Evolutionary conservation across 108 stramenopile genomes (phyloP), one percentile per base, ranked within the genome.

Genomic region (Mediolabrus comicus): DNA sequence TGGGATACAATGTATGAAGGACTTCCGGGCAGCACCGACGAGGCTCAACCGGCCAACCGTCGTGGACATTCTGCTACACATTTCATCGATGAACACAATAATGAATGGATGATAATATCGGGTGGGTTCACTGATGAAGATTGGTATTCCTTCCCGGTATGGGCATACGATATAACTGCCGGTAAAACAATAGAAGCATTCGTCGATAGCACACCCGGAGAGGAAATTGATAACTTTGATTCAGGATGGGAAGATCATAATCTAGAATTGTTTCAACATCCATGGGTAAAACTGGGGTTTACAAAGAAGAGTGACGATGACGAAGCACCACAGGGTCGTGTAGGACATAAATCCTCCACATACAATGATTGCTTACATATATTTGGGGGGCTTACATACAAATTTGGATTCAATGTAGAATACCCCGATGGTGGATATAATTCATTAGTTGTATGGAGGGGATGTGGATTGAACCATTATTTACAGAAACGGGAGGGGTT

Each of bases 81-180:
- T 12, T 71, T 62, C 35, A 68, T 60, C 36, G 26, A 36, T 32
- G 10, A 17, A 24, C 31, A 39, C 25, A 22, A 53, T 13, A 62
- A 27, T 8, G 80, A 81, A 62, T 81, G 62, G 56, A 81, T 81
- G 75, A 58, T 81, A 19, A 36, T 81, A 12, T 41, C 62, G 6
- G 80, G 80, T 28, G 80, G 80, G 57, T 81, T 81, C 52, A 77
- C 73, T n/a, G 80, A 74, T 52, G 43, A 52, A 32, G 75, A 81
- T 34, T 81, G 80, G 80, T 33, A 64, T 2, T 34, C 70, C 2
- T 71, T 81, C 33, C 80, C 80, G 14, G 80, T 81, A 0, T 81
- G 75, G 75, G 80, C 80, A 2, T 81, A 56, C 41, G 80, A 81
- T 56, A 30, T 81, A 38, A 65, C 69, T 6, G 39, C 35, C 0